Percentiles rank a stretch among this genome's conserved stretches.
Evolutionary conservation across 805 yeast species (phyloP).

Genomic region (Yueomyces sinensis): DNA sequence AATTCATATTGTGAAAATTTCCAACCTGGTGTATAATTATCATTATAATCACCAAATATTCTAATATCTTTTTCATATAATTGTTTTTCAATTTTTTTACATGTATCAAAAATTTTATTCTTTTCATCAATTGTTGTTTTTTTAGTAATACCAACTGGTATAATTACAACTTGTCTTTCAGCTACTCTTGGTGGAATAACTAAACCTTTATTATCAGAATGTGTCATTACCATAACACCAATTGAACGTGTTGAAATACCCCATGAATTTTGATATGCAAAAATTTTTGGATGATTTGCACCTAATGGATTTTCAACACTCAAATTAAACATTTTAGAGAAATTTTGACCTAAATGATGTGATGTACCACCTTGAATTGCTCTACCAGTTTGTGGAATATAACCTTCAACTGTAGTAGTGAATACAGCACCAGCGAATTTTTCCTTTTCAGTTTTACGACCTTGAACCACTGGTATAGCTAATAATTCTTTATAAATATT

Average conservation of each 20-base stretch:
- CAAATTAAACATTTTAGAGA: conserved; percentile 96
- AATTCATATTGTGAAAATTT: conserved; percentile 95
- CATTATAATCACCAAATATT: conserved; percentile 78
- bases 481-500: conserved; percentile 78
- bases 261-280: conserved; percentile 97
- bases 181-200: conserved; percentile 97
- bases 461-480: conserved; percentile 95
- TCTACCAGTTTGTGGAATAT: conserved; percentile 96
- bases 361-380: conserved; percentile 99
- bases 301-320: conserved; percentile 94
- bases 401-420: conserved; percentile 95
- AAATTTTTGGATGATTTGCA: conserved; percentile 69
- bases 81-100: conserved; percentile 51
- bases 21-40: conserved; percentile 96
- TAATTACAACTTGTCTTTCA: conserved; percentile 77
- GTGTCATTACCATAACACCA: conserved; percentile 99
- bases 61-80: conserved; percentile 55
- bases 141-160: conserved; percentile 90
- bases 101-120: conserved; percentile 53
- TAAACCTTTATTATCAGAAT: conserved; percentile 95
- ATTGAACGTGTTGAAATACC: conserved; percentile 96
- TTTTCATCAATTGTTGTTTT: conserved; percentile 72
- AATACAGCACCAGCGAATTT: conserved; percentile 96
- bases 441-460: conserved; percentile 93
- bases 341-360: conserved; percentile 95